phyloP scores from a whole-genome alignment of 192 early-diverging fungal species.

The Pilobolus umbonatus region DNA sequence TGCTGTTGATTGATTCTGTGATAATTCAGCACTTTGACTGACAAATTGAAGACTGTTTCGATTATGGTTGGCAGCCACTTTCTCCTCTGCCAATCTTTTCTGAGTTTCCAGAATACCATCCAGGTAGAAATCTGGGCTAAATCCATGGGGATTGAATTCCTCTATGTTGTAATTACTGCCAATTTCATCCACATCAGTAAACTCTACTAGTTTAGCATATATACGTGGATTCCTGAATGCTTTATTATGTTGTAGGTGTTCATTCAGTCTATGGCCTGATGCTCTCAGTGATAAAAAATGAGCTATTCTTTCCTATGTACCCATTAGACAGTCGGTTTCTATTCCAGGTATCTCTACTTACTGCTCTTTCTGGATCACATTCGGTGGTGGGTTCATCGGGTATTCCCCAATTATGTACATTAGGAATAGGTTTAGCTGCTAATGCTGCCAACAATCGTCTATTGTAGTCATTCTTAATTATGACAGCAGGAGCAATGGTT shows the following conservation, averaged over 20 bases:
- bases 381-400: slow-evolving; percentile 48
- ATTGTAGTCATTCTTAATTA: not conserved
- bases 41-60: slow-evolving; percentile 17
- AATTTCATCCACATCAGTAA: slow-evolving; percentile 74
- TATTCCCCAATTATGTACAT: slow-evolving; percentile 54
- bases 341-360: slow-evolving; percentile 21
- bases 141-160: slow-evolving; percentile 68
- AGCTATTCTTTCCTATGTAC: slow-evolving; percentile 62
- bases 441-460: slow-evolving; percentile 21
- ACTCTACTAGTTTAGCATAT: slow-evolving; percentile 81
- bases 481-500: not conserved
- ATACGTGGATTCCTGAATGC: slow-evolving; percentile 91
- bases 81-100: slow-evolving; percentile 35
- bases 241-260: slow-evolving; percentile 75
- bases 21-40: not conserved
- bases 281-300: slow-evolving; percentile 65
- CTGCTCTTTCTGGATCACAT: slow-evolving; percentile 60
- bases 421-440: slow-evolving; percentile 42
- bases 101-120: slow-evolving; percentile 51
- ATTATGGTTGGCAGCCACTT: slow-evolving; percentile 30
- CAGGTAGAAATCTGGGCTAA: slow-evolving; percentile 52
- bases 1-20: slow-evolving; percentile 7
- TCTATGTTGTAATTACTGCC: slow-evolving; percentile 72
- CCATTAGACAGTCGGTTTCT: not conserved
- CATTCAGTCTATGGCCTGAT: slow-evolving; percentile 77